Conservation (phyloP, 805 yeast species). For the Hanseniaspora meyeri region DNA sequence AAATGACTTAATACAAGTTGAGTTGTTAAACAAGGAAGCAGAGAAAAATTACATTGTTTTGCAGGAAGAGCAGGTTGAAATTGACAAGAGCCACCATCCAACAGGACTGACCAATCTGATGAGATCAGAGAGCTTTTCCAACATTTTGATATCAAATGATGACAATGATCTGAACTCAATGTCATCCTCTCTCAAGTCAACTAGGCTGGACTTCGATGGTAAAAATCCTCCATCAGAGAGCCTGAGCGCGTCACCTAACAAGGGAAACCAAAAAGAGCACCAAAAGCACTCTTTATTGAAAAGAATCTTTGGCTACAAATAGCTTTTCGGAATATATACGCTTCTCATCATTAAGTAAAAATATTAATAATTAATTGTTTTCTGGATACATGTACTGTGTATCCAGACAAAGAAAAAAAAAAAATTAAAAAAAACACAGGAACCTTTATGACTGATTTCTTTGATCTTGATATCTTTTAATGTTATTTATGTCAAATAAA, state of each 20-base stretch:
- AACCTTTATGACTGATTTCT: too few species aligned
- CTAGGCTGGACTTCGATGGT: neutral
- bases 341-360: neutral
- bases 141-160: conserved; percentile 7
- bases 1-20: neutral
- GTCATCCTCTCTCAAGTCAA: neutral
- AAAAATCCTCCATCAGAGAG: neutral
- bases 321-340: neutral
- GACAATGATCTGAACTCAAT: conserved; percentile 5
- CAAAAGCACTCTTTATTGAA: neutral
- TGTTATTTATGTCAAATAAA: neutral
- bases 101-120: neutral
- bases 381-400: too few species aligned
- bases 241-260: neutral
- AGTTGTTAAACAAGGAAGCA: neutral
- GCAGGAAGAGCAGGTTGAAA: neutral
- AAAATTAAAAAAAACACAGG: too few species aligned
- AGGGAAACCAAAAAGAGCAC: neutral
- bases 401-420: neutral
- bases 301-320: conserved; percentile 8
- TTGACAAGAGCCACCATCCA: neutral
- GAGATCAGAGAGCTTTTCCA: neutral
- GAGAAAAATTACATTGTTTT: neutral
- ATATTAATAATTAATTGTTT: neutral
- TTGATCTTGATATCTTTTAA: too few species aligned